These are phyloP conservation scores for Chlorella vulgaris DNA, from an alignment of 139 green algal genomes.

Conservation along the genomic window DNA sequence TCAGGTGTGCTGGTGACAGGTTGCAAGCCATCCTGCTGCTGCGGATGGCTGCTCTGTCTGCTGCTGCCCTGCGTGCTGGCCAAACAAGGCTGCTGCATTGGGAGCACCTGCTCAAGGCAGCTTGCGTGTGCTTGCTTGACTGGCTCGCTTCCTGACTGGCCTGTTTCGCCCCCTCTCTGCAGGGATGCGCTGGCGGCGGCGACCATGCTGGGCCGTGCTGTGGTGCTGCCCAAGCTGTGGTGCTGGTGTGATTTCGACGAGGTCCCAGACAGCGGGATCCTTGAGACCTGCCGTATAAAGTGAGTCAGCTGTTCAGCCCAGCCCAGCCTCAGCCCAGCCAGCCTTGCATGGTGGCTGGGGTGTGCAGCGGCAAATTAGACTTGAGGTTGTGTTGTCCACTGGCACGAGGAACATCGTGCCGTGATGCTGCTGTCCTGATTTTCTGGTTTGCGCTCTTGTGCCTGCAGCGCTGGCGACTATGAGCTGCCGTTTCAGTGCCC, in stretches of 20 bases:
- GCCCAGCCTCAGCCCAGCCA: background rate
- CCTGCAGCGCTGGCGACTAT: constrained; percentile 11
- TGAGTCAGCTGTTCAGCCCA: background rate
- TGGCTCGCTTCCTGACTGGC: background rate
- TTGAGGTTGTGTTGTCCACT: background rate
- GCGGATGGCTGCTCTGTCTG: no score
- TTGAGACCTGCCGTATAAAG: constrained; percentile 24
- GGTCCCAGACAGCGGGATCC: background rate
- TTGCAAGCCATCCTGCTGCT: no score
- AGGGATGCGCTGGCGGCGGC: constrained; percentile 26
- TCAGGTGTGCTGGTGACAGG: constrained; percentile 20
- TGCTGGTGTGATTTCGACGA: constrained; percentile 31
- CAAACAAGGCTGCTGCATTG: background rate
- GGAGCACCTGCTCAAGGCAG: background rate
- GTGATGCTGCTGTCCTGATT: background rate
- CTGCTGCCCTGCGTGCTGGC: no score
- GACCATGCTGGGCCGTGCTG: constrained; percentile 1
- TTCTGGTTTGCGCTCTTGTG: background rate
- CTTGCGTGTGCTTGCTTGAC: background rate
- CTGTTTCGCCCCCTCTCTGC: background rate
- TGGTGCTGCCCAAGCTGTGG: constrained; percentile 18
- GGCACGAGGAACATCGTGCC: background rate
- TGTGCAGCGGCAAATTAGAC: background rate
- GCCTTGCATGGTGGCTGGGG: background rate
- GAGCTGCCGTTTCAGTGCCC: constrained; percentile 24